Conservation (phyloP, 768 basidiomycete genomes). For the Neoboletus brunneissimus region DNA sequence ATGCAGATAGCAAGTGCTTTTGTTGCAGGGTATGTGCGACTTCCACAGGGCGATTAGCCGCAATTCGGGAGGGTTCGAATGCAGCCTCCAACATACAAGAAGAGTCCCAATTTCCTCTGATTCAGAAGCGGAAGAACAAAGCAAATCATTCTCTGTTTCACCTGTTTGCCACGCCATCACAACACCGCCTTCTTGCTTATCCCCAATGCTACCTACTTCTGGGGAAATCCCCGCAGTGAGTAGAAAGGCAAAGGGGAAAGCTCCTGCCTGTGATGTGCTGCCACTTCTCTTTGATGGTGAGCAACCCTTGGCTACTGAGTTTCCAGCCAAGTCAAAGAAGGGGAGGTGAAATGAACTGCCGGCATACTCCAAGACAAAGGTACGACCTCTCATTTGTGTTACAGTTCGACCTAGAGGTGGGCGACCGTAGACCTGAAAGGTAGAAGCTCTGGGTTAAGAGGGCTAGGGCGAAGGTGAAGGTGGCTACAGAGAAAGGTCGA, state of each 20-base stretch:
- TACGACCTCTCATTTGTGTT: conserved; percentile 9
- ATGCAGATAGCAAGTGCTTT: too few species aligned
- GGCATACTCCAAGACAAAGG: conserved; percentile 37
- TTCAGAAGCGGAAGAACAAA: conserved; percentile 29
- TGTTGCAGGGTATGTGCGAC: too few species aligned
- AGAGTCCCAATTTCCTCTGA: conserved; percentile 21
- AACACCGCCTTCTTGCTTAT: conserved; percentile 33
- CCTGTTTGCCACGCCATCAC: conserved; percentile 35
- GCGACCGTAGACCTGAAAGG: too few species aligned
- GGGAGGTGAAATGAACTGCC: conserved; percentile 21
- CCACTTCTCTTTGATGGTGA: conserved; percentile 39
- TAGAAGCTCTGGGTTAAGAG: too few species aligned
- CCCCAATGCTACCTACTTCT: conserved; percentile 58
- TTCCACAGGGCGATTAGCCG: too few species aligned
- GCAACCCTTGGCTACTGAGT: conserved; percentile 15
- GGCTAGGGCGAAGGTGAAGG: too few species aligned
- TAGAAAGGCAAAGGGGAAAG: conserved; percentile 32
- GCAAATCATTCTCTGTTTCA: conserved; percentile 37
- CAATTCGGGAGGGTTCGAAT: too few species aligned
- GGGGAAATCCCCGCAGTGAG: conserved; percentile 42
- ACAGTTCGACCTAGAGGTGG: too few species aligned
- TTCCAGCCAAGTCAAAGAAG: conserved; percentile 27
- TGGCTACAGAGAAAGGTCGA: too few species aligned
- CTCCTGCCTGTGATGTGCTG: conserved; percentile 31
- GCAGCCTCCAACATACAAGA: conserved; percentile 19